Conservation (phyloP, 2,329 filamentous ascomycete genomes). For the Trichoderma hamatum region DNA sequence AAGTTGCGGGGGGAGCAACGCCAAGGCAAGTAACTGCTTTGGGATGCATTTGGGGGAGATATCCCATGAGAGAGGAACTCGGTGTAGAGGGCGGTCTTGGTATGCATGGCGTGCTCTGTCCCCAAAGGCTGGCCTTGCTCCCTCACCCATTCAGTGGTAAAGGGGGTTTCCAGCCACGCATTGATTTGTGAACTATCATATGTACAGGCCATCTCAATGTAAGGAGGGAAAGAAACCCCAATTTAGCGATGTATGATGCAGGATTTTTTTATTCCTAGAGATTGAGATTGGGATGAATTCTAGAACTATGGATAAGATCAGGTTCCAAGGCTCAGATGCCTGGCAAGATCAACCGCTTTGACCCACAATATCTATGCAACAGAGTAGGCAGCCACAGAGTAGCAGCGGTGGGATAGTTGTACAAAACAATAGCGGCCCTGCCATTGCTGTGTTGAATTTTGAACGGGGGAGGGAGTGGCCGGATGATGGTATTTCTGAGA, state of each 20-base stretch:
- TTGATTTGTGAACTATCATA: slow-evolving; percentile 18
- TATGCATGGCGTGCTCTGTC: slow-evolving; percentile 22
- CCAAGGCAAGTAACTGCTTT: slow-evolving; percentile 4
- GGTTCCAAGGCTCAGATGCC: slow-evolving; percentile 11
- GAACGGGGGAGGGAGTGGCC: not conserved
- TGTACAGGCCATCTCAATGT: not conserved
- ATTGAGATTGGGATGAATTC: slow-evolving; percentile 1
- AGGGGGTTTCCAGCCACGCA: not conserved
- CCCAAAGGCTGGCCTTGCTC: not conserved
- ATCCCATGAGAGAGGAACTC: not conserved
- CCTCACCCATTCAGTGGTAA: not conserved
- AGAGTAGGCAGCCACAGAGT: slow-evolving; percentile 13
- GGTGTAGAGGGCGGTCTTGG: not conserved
- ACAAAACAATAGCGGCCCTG: slow-evolving; percentile 5
- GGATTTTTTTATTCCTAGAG: not conserved
- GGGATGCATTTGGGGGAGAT: not conserved
- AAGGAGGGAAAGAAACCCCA: not conserved
- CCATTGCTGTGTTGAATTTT: not conserved
- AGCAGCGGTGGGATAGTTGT: not conserved
- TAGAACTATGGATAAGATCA: not conserved
- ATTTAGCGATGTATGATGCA: not conserved
- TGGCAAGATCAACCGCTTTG: not conserved
- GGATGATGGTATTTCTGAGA: not conserved
- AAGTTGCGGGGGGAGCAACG: slow-evolving; percentile 5
- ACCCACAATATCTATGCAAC: slow-evolving; percentile 10